Evolutionary conservation across 306 rosid genomes (phyloP).

Genomic region (Vigna mungo): DNA sequence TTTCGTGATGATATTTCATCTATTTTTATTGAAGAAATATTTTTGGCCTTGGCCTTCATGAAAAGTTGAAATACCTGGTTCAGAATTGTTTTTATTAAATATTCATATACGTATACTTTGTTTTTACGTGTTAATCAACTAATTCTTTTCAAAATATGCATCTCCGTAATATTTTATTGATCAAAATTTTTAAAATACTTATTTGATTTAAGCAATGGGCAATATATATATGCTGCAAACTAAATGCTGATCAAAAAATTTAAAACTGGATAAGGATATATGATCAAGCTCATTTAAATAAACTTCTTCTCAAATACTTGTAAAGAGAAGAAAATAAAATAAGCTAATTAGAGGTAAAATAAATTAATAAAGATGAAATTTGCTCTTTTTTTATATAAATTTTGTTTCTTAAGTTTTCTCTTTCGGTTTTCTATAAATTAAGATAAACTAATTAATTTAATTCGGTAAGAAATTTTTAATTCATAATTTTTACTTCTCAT

Average conservation of each 20-base stretch:
- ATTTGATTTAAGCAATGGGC: background rate
- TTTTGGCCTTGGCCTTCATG: background rate
- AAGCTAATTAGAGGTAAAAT: too few species aligned
- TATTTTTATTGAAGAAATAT: background rate
- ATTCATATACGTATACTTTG: background rate
- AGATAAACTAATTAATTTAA: too few species aligned
- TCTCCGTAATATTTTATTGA: background rate
- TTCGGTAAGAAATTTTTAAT: too few species aligned
- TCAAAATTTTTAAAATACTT: background rate
- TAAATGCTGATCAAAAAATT: background rate
- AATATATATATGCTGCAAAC: background rate
- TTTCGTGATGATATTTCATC: background rate
- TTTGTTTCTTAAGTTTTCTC: too few species aligned
- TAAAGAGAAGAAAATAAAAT: too few species aligned
- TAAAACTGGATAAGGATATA: background rate
- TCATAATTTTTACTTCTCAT: too few species aligned
- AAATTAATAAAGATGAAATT: too few species aligned
- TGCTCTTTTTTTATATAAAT: too few species aligned
- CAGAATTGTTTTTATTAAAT: background rate
- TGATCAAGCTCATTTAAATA: background rate
- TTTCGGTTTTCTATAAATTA: too few species aligned
- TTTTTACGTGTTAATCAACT: background rate
- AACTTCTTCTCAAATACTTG: too few species aligned
- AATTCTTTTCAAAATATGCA: background rate
- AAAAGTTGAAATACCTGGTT: background rate